Percentiles rank a stretch among this genome's conserved stretches.
Conservation (phyloP, 176 grass and related monocot genomes). For the Paspalum notatum region DNA sequence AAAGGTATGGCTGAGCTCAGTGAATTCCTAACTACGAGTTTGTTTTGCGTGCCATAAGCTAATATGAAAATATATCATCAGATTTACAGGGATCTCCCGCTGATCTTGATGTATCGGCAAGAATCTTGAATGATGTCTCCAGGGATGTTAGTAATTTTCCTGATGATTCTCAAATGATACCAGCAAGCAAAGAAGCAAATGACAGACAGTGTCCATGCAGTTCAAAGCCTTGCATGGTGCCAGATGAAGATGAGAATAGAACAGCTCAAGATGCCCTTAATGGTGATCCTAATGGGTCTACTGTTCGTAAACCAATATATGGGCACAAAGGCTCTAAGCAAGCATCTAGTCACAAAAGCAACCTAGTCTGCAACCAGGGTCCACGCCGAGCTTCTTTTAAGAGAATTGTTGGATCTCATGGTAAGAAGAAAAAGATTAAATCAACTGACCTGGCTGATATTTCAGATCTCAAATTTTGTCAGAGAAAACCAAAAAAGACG, state of each 20-base stretch:
- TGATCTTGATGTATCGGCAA: conserved; percentile 7
- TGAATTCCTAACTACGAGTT: conserved; percentile 14
- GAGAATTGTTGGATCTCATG: conserved; percentile 36
- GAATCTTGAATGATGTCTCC: conserved; percentile 35
- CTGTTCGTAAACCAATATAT: conserved; percentile 28
- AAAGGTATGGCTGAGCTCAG: conserved; percentile 44
- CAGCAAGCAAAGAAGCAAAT: conserved; percentile 24
- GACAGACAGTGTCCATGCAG: background rate
- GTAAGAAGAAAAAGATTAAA: conserved; percentile 43
- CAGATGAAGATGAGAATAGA: conserved; percentile 28
- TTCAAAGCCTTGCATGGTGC: conserved; percentile 37
- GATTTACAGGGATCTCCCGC: conserved; percentile 22
- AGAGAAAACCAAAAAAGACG: conserved; percentile 58
- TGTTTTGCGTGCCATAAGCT: conserved; percentile 4
- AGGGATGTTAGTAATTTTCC: conserved; percentile 8
- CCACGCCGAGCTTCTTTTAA: conserved; percentile 38
- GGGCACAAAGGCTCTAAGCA: conserved; percentile 27
- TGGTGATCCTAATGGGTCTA: conserved; percentile 36
- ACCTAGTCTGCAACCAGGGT: conserved; percentile 22
- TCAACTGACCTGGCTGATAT: background rate
- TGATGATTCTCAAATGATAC: conserved; percentile 34
- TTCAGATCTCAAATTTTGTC: conserved; percentile 48
- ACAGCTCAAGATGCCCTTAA: conserved; percentile 29
- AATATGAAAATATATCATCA: conserved; percentile 29
- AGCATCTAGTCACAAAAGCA: conserved; percentile 27